phyloP scores from a whole-genome alignment of 192 early-diverging fungal genomes.

The Rhizophagus clarus region DNA sequence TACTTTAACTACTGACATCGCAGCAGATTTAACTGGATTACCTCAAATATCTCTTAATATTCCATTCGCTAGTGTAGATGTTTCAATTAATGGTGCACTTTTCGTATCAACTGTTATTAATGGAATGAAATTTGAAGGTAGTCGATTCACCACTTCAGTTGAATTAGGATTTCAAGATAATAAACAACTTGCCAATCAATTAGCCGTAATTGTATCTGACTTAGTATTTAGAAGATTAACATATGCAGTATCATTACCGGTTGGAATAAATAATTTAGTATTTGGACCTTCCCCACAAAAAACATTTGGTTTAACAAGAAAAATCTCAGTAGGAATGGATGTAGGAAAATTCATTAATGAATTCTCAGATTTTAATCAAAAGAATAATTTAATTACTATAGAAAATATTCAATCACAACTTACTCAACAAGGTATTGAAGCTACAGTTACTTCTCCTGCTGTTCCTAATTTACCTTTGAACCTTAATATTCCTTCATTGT shows the following conservation, averaged over 20 bases:
- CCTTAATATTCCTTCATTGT: neutral
- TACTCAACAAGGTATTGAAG: neutral
- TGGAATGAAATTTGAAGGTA: neutral
- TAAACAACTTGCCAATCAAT: neutral
- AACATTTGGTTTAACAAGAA: neutral
- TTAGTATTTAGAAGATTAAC: conserved; percentile 1
- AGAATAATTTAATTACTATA: neutral
- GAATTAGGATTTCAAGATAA: neutral
- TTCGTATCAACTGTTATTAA: neutral
- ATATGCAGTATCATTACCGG: neutral
- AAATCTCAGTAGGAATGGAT: neutral
- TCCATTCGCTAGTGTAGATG: neutral
- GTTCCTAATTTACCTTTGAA: neutral
- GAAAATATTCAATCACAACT: neutral
- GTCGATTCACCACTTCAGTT: neutral
- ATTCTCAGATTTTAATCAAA: neutral
- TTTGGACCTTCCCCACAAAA: neutral
- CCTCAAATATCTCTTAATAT: neutral
- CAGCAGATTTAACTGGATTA: neutral
- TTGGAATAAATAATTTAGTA: conserved; percentile 2
- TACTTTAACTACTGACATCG: neutral
- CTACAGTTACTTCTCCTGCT: neutral
- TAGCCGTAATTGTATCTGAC: neutral
- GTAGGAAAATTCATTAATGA: neutral
- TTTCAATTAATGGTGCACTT: neutral